phyloP scores from a whole-genome alignment of 2,329 filamentous ascomycete genomes.

The Nannizziopsis barbatae region DNA sequence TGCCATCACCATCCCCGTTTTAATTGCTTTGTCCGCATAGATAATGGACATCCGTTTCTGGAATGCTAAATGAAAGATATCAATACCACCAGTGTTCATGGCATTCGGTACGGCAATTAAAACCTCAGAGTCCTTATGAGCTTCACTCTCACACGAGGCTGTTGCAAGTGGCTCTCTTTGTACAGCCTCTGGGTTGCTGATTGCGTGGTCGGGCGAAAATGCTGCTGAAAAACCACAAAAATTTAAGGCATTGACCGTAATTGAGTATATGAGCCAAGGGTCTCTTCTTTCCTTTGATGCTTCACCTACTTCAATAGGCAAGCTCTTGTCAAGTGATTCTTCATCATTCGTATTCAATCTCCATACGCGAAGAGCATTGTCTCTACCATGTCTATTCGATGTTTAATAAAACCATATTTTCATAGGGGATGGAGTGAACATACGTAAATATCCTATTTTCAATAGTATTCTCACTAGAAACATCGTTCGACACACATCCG shows the following conservation, averaged over 20 bases:
- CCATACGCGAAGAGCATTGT: slow-evolving; percentile 81
- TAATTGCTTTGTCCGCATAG: slow-evolving; percentile 34
- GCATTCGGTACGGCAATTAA: slow-evolving; percentile 68
- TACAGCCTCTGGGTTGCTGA: no score
- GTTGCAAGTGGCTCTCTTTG: no score
- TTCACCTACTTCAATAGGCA: slow-evolving; percentile 56
- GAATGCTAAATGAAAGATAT: slow-evolving; percentile 72
- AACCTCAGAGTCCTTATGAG: slow-evolving; percentile 28
- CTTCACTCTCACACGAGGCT: not conserved
- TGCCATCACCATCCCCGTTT: slow-evolving; percentile 74
- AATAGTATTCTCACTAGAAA: not conserved
- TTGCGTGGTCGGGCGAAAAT: slow-evolving; percentile 21
- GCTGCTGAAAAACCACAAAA: slow-evolving; percentile 76
- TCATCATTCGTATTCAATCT: slow-evolving; percentile 55
- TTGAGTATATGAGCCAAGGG: slow-evolving; percentile 75
- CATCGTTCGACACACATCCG: slow-evolving; percentile 31
- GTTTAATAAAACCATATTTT: slow-evolving; percentile 6
- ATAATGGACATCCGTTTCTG: slow-evolving; percentile 56
- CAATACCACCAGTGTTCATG: slow-evolving; percentile 61
- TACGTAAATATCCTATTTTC: slow-evolving; percentile 72
- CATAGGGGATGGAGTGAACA: slow-evolving; percentile 27
- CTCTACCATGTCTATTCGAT: slow-evolving; percentile 67
- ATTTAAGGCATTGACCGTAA: slow-evolving; percentile 86
- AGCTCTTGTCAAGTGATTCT: slow-evolving; percentile 46
- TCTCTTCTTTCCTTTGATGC: slow-evolving; percentile 38